Evolutionary conservation across 2,329 filamentous ascomycete species (phyloP).

Genomic region (Penicillium sp.): DNA sequence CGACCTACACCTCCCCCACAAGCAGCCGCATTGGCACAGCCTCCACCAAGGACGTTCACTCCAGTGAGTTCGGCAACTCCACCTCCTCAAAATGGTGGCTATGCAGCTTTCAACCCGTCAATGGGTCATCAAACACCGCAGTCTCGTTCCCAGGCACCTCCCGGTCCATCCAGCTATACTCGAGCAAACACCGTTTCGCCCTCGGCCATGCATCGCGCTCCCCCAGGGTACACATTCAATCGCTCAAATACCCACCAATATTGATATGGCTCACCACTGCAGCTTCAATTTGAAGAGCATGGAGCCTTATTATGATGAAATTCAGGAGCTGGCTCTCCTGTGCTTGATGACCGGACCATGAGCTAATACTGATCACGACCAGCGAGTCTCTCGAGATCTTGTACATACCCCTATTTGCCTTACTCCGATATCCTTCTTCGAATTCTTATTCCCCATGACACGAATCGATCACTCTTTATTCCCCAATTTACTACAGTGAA

Average conservation of each 20-base stretch:
- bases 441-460: background rate
- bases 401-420: slow-evolving; percentile 14
- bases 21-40: background rate
- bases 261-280: background rate
- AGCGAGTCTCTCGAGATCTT: slow-evolving; percentile 14
- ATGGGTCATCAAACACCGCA: slow-evolving; percentile 10
- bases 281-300: background rate
- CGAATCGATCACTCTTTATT: background rate
- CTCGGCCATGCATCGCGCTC: slow-evolving; percentile 21
- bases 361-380: slow-evolving; percentile 18
- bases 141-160: slow-evolving; percentile 1
- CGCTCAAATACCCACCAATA: slow-evolving; percentile 23
- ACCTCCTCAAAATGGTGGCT: slow-evolving; percentile 15
- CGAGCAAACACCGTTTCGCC: slow-evolving; percentile 22
- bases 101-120: slow-evolving; percentile 25
- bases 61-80: slow-evolving; percentile 11
- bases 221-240: slow-evolving; percentile 24
- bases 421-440: slow-evolving; percentile 4
- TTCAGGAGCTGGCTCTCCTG: slow-evolving; percentile 29
- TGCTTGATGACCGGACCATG: slow-evolving; percentile 23
- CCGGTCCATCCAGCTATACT: slow-evolving; percentile 17
- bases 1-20: slow-evolving; percentile 11
- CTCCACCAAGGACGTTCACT: slow-evolving; percentile 14
- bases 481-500: background rate
- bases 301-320: slow-evolving; percentile 17